A percentile compares a stretch with the other conserved stretches of the same genome.
These are phyloP conservation scores for Monosporascus ibericus DNA, from an alignment of 2,329 filamentous ascomycete species.

Conservation along the genomic window DNA sequence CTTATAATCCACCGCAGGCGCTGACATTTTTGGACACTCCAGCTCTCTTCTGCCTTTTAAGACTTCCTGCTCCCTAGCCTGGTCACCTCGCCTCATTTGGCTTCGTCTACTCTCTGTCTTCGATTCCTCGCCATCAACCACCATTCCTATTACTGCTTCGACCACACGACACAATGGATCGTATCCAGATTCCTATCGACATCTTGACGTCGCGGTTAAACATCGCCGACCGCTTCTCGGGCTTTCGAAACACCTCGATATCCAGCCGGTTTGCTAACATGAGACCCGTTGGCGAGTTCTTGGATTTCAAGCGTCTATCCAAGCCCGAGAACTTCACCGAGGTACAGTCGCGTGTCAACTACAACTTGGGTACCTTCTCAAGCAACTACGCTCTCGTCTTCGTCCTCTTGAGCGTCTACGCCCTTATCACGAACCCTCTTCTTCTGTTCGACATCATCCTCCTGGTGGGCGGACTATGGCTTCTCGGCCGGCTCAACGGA, in stretches of 20 bases:
- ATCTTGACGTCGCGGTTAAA: slow-evolving; percentile 87
- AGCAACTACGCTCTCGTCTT: slow-evolving; percentile 97
- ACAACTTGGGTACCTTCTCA: slow-evolving; percentile 94
- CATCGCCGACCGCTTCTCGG: slow-evolving; percentile 76
- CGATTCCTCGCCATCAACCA: not conserved
- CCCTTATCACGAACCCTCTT: slow-evolving; percentile 77
- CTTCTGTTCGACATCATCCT: slow-evolving; percentile 91
- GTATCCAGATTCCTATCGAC: slow-evolving; percentile 90
- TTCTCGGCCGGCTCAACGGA: slow-evolving; percentile 85
- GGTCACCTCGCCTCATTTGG: not conserved
- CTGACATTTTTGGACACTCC: not conserved
- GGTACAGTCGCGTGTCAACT: slow-evolving; percentile 88
- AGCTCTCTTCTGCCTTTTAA: not conserved
- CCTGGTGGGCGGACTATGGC: slow-evolving; percentile 78
- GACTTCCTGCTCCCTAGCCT: not conserved
- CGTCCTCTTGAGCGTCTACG: slow-evolving; percentile 92
- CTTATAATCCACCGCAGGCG: not conserved
- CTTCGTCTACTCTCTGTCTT: not conserved
- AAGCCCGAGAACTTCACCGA: slow-evolving; percentile 91
- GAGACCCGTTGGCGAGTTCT: slow-evolving; percentile 84
- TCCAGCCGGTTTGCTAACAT: slow-evolving; percentile 85
- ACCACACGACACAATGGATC: slow-evolving; percentile 56
- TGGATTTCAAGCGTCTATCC: slow-evolving; percentile 90
- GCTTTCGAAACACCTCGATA: slow-evolving; percentile 72
- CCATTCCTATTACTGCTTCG: not conserved